Percentiles rank a stretch among this genome's conserved stretches.
Evolutionary conservation across 495 filamentous ascomycete species (phyloP).

Genomic region (Chaetomium tenue): DNA sequence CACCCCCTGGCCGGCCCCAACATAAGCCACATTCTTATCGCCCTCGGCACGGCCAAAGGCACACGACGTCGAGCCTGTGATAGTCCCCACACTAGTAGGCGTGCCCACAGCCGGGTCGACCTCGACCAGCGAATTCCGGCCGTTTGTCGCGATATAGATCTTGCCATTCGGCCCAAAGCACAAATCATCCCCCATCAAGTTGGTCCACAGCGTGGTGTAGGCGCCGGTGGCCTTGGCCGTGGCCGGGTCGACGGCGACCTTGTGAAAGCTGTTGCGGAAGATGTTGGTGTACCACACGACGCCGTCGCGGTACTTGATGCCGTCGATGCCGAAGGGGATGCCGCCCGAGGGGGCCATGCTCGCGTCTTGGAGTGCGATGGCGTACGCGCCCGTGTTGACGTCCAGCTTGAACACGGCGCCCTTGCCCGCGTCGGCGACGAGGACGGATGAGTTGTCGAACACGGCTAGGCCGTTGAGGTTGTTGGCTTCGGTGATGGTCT

Average conservation of each 20-base stretch:
- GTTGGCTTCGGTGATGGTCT: conserved; percentile 40
- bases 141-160: conserved; percentile 43
- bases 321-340: conserved; percentile 41
- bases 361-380: conserved; percentile 37
- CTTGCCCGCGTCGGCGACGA: conserved; percentile 43
- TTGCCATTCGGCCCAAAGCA: conserved; percentile 43
- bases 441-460: conserved; percentile 40
- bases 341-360: conserved; percentile 41
- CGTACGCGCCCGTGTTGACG: conserved; percentile 39
- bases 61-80: conserved; percentile 39
- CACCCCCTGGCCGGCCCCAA: conserved; percentile 35
- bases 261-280: conserved; percentile 46
- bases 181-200: conserved; percentile 45
- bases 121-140: conserved; percentile 42
- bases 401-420: conserved; percentile 45
- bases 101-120: conserved; percentile 37
- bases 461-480: conserved; percentile 44
- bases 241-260: conserved; percentile 38
- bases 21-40: conserved; percentile 43
- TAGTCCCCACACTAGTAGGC: conserved; percentile 32
- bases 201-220: conserved; percentile 41
- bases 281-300: conserved; percentile 48
- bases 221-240: conserved; percentile 40
- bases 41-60: conserved; percentile 42
- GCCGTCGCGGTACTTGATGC: conserved; percentile 38